These are phyloP conservation scores for Lactifluus echinatus DNA, from an alignment of 768 basidiomycete species.

Conservation along the genomic window DNA sequence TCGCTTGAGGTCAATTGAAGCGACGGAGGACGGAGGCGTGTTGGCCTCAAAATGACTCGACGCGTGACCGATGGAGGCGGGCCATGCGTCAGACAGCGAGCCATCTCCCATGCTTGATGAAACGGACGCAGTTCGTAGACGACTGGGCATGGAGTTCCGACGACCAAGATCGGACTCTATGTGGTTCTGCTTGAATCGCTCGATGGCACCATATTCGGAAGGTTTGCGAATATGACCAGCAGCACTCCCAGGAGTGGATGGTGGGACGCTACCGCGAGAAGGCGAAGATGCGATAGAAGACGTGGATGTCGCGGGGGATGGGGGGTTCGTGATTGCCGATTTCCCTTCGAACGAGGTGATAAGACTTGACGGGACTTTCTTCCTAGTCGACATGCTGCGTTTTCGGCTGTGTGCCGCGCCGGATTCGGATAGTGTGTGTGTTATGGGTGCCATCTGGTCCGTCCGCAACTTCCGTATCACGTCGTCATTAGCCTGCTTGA, in stretches of 20 bases:
- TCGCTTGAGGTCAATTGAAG: conserved; percentile 71
- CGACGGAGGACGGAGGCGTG: conserved; percentile 79
- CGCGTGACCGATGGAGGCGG: conserved; percentile 45
- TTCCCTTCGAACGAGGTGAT: conserved; percentile 60
- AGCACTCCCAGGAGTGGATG: conserved; percentile 60
- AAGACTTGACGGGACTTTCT: conserved; percentile 76
- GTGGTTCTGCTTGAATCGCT: conserved; percentile 80
- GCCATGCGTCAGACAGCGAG: conserved; percentile 68
- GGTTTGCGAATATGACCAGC: conserved; percentile 71
- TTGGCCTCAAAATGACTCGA: conserved; percentile 45
- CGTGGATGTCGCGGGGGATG: conserved; percentile 86
- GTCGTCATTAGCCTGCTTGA: conserved; percentile 98
- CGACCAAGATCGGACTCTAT: conserved; percentile 63
- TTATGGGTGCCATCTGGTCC: conserved; percentile 75
- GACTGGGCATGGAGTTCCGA: conserved; percentile 78
- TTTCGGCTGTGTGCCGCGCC: conserved; percentile 50
- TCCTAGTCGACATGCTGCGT: conserved; percentile 66
- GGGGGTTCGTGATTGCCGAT: conserved; percentile 60
- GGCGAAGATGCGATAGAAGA: conserved; percentile 88
- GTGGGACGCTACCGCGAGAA: conserved; percentile 63
- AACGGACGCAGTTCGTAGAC: conserved; percentile 77
- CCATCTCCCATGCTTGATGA: conserved; percentile 70
- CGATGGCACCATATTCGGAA: conserved; percentile 81
- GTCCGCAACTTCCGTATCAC: conserved; percentile 92
- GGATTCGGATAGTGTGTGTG: conserved; percentile 65